Base-by-base conservation (phyloP, 192 early-diverging fungal species). In the Backusella morwellensis region DNA sequence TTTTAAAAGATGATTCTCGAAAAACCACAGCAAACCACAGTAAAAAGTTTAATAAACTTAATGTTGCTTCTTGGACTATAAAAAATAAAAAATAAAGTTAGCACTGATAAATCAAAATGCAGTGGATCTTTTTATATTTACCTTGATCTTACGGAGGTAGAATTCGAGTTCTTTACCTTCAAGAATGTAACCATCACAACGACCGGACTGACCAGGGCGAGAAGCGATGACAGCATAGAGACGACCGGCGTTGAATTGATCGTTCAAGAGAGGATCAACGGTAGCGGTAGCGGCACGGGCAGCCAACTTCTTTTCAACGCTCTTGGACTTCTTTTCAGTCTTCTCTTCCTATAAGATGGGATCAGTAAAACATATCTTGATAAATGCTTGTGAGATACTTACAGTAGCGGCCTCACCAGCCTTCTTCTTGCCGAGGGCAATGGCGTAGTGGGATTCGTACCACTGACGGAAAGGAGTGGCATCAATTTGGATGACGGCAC, bases 141-240 rank as follows among this genome's bases (percentile, higher is more conserved):
- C 88, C 86, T 89, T 92, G 86, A 97, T 86, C 89, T 94, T 94
- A 78, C 90, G 88, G 82, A 91, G 81, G 92, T 99, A 99, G 93
- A 99, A 99, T 76, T 98, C 98, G 81, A 99, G 94, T 90, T 99
- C 98, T 91, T 98, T 97, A 81, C 98, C 98, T 86, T 99, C 98
- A 71, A 99, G 90, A 84, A 99, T 94, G 92, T 98, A 98, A 74
- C 98, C 98, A 86, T 99, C 98, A 81, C 90, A 89, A 84, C 98
- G 95, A 78, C 98, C 98, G 80, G 94, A 94, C 90, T 99, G 98
- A 83, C 98, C 98, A 47, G 97, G 98, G 82, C 97, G 94, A 77
- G 97, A 99, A 54, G 96, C 84, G 82, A 99, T 88, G 82, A 92
- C 91, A 83, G 97, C 97, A 82, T 89, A 97, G 77, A 95, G 87